Evolutionary conservation across 2,329 filamentous ascomycete species (phyloP), one percentile per base, ranked within the genome.

Genomic region (Penicillium frequentans): DNA sequence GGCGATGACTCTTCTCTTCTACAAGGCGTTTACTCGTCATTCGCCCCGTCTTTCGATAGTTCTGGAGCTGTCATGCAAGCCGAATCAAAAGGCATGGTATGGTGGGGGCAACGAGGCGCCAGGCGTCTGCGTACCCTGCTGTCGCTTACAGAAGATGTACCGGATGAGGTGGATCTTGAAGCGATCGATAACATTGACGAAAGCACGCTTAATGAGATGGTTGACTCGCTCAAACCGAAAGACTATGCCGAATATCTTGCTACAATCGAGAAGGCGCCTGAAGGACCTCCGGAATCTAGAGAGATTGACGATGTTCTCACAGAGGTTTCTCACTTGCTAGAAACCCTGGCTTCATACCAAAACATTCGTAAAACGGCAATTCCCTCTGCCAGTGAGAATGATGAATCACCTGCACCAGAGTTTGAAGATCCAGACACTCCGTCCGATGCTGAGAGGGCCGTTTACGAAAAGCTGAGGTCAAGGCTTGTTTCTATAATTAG

Each of bases 401-500:
- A 74, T 71, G 51, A 71, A 27, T 52, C 62, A 14, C 46, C 57
- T 24, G 55, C 54, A 1, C 49, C 66, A 19, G 61, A 69, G 14
- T 44, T 54, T 10, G 79, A 78, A 19, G 81, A 75, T 46, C 75
- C 81, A 1, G 77, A 79, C 10, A 77, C 74, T 1, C 86, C 86
- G 5, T 84, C 83, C 0, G 74, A 79, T 19, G 80, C 82, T 29
- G 86, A 88, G 64, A 71, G 79, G 37, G 77, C 79, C 39, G 77
- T 84, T 0, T 96, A 96, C 70, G 82, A 91, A 61, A 82, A 87
- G 26, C 81, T 96, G 52, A 91, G 89, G 70, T 84, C 87, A 4
- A 90, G 93, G 69, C 79, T 96, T 21, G 80, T 85, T 0, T 78
- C 92, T 29, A 85, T 96, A 60, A 84, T 96, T 58, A 83, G 88